These are phyloP conservation scores for Anthracocystis setariae DNA, from an alignment of 1,284 basidiomycete genomes.

Conservation along the genomic window DNA sequence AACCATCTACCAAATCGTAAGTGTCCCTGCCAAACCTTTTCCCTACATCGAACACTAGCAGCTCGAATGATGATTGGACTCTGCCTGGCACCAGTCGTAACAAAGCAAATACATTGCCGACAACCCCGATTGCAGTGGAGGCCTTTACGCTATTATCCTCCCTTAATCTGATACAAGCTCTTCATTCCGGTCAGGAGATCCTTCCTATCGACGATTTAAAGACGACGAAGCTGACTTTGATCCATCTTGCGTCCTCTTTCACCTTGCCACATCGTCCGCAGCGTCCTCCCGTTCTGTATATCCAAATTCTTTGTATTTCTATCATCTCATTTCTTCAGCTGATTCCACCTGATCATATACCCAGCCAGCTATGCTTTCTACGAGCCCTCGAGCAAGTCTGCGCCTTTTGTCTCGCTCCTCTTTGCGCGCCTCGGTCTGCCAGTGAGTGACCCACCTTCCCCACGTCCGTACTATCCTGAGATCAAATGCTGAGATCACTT, in stretches of 20 bases:
- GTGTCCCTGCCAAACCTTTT: constrained; percentile 1
- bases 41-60: not conserved
- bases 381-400: constrained; percentile 10
- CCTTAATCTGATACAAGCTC: constrained; percentile 44
- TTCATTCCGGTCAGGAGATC: not conserved
- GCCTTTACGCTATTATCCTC: constrained; percentile 55
- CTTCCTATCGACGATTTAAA: not conserved
- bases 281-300: constrained; percentile 4
- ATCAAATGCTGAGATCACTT: constrained; percentile 21
- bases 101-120: constrained; percentile 52
- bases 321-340: constrained; percentile 21
- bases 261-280: constrained; percentile 3
- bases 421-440: constrained; percentile 22
- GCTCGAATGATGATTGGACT: constrained; percentile 54
- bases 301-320: constrained; percentile 29
- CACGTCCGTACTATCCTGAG: not conserved
- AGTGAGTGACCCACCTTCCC: constrained; percentile 23
- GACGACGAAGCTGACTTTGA: not conserved
- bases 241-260: not conserved
- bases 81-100: constrained; percentile 59
- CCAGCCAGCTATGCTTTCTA: constrained; percentile 9
- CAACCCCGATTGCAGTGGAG: constrained; percentile 51
- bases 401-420: constrained; percentile 9
- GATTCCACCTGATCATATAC: constrained; percentile 2
- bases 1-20: constrained; percentile 29